Conservation (phyloP, 164 flowering plant species). For the Umbilicus rupestris region DNA sequence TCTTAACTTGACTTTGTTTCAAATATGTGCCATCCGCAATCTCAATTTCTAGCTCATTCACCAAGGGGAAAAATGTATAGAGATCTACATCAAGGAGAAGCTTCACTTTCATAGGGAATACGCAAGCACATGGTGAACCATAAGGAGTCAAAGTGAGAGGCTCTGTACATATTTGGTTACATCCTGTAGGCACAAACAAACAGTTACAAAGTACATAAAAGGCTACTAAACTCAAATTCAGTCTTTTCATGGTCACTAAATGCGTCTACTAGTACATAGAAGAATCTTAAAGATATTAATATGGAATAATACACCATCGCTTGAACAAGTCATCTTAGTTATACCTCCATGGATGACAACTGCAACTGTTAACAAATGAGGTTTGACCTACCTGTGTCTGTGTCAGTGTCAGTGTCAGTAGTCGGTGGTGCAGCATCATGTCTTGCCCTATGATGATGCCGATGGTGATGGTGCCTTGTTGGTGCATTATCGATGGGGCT, state of each 20-base stretch:
- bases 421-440: conserved; percentile 39
- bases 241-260: neutral
- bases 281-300: neutral
- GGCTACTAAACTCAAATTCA: neutral
- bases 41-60: conserved; percentile 76
- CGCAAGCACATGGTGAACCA: conserved; percentile 95
- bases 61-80: conserved; percentile 61
- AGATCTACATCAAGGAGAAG: conserved; percentile 67
- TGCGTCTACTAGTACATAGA: neutral
- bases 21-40: conserved; percentile 80
- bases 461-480: conserved; percentile 32
- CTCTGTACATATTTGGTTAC: conserved; percentile 70
- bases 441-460: conserved; percentile 15
- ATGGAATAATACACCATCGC: neutral
- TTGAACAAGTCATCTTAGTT: neutral
- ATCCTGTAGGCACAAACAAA: conserved; percentile 35
- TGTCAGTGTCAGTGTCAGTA: conserved; percentile 36
- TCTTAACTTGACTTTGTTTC: conserved; percentile 83
- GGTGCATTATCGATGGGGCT: conserved; percentile 22
- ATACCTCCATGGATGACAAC: neutral
- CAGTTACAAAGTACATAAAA: neutral
- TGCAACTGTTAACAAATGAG: neutral
- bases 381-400: conserved; percentile 26
- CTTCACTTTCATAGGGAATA: conserved; percentile 80
- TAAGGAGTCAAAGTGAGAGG: conserved; percentile 71